phyloP scores from a whole-genome alignment of 2,329 filamentous ascomycete genomes.

The Scedosporium minutisporum region DNA sequence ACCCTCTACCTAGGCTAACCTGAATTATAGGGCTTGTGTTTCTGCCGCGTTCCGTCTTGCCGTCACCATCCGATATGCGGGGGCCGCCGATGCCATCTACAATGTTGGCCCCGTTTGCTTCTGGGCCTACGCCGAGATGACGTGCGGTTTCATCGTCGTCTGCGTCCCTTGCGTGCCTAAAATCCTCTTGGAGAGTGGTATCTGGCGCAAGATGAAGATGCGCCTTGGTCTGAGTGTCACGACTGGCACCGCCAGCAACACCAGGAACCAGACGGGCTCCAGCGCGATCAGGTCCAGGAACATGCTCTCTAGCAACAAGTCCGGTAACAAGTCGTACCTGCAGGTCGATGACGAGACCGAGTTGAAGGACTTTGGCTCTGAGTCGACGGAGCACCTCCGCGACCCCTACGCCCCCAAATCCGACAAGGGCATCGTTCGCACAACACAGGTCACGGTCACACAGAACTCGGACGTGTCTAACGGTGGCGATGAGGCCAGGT shows the following conservation, averaged over 20 bases:
- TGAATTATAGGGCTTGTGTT: constrained; percentile 23
- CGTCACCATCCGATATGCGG: constrained; percentile 20
- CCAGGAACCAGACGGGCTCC: constrained; percentile 4
- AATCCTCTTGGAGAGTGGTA: constrained; percentile 15
- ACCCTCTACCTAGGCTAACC: not conserved
- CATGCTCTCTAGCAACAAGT: not conserved
- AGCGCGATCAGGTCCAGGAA: constrained; percentile 8
- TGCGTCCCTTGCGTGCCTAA: constrained; percentile 28
- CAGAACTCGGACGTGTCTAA: constrained; percentile 3
- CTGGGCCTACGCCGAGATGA: constrained; percentile 35
- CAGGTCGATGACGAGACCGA: constrained; percentile 8
- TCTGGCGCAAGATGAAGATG: constrained; percentile 1
- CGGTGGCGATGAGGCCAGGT: not conserved
- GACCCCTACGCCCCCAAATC: not conserved
- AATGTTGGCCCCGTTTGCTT: constrained; percentile 28
- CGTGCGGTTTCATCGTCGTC: constrained; percentile 33
- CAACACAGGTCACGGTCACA: constrained; percentile 5
- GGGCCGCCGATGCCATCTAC: constrained; percentile 23
- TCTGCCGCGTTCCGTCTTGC: constrained; percentile 27
- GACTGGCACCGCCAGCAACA: not conserved
- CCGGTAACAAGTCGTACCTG: constrained; percentile 8
- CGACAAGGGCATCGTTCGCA: constrained; percentile 8
- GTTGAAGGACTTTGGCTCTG: constrained; percentile 8
- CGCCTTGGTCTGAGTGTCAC: not conserved
- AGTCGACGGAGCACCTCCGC: constrained; percentile 9